Conservation (phyloP, 495 filamentous ascomycete species). For the Aspergillus sparsus region DNA sequence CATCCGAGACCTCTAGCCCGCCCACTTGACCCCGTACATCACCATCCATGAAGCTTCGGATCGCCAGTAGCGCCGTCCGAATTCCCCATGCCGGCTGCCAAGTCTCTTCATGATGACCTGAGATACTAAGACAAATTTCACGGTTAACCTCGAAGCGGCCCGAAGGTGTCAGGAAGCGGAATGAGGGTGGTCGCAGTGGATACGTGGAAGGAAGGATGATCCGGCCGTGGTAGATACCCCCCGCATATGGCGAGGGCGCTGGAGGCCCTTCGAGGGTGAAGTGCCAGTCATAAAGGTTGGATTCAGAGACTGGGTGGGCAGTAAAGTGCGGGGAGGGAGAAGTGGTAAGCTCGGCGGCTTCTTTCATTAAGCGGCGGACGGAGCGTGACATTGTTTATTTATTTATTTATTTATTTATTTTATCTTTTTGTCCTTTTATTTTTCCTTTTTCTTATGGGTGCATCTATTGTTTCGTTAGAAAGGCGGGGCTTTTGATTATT, state of each 20-base stretch:
- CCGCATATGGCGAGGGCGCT: slow-evolving; percentile 70
- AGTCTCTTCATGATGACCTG: slow-evolving; percentile 93
- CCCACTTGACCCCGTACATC: slow-evolving; percentile 75
- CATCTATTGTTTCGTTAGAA: background rate
- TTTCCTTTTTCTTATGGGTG: background rate
- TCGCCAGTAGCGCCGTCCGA: slow-evolving; percentile 58
- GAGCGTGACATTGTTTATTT: slow-evolving; percentile 37
- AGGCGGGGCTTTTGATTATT: background rate
- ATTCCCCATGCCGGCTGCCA: slow-evolving; percentile 99
- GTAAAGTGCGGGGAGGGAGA: slow-evolving; percentile 79
- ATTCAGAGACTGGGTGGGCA: slow-evolving; percentile 72
- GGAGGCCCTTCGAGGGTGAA: slow-evolving; percentile 95
- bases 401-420: slow-evolving; percentile 8
- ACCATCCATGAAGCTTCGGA: slow-evolving; percentile 54
- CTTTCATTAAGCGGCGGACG: slow-evolving; percentile 63
- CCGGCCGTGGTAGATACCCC: slow-evolving; percentile 91
- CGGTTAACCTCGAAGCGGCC: slow-evolving; percentile 96
- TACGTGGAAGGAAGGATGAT: slow-evolving; percentile 88
- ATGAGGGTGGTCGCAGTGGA: slow-evolving; percentile 84
- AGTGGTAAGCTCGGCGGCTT: slow-evolving; percentile 79
- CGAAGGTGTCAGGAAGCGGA: slow-evolving; percentile 90
- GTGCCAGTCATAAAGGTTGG: slow-evolving; percentile 98
- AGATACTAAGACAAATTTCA: slow-evolving; percentile 93
- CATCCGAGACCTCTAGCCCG: slow-evolving; percentile 72
- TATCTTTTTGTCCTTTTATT: slow-evolving; percentile 2